Evolutionary conservation across 176 grass and related monocot genomes (phyloP).

Genomic region (Urochloa ruziziensis): DNA sequence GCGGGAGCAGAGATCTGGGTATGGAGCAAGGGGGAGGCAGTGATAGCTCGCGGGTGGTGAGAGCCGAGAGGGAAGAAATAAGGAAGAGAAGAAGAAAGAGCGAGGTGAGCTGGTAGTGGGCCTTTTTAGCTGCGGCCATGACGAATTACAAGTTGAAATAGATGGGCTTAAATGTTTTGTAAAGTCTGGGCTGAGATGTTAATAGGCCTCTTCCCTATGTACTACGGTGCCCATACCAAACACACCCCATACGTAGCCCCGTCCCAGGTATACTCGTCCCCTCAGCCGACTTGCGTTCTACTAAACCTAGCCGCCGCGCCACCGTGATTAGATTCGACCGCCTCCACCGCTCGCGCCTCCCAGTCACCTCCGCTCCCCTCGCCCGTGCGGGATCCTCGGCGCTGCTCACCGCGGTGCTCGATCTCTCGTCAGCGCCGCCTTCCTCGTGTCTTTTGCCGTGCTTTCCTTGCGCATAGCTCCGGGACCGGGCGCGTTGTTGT

Average conservation of each 20-base stretch:
- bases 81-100: not conserved
- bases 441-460: not conserved
- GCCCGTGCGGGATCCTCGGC: not conserved
- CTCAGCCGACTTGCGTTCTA: no score
- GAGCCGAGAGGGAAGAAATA: not conserved
- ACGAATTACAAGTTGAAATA: not conserved
- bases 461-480: not conserved
- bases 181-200: no score
- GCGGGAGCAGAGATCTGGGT: slow-evolving; percentile 29
- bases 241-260: no score
- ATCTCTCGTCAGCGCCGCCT: not conserved
- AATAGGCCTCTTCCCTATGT: no score
- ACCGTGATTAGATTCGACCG: no score
- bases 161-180: no score
- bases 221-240: no score
- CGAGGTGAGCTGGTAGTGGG: not conserved
- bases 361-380: no score
- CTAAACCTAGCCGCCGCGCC: no score
- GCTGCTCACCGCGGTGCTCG: not conserved
- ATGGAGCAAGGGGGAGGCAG: slow-evolving; percentile 13
- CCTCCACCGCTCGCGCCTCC: no score
- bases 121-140: not conserved
- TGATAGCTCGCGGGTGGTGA: slow-evolving; percentile 33
- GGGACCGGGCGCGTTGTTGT: not conserved
- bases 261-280: no score